These are phyloP conservation scores for Lolium rigidum DNA, from an alignment of 176 grass and related monocot species.

Conservation along the genomic window DNA sequence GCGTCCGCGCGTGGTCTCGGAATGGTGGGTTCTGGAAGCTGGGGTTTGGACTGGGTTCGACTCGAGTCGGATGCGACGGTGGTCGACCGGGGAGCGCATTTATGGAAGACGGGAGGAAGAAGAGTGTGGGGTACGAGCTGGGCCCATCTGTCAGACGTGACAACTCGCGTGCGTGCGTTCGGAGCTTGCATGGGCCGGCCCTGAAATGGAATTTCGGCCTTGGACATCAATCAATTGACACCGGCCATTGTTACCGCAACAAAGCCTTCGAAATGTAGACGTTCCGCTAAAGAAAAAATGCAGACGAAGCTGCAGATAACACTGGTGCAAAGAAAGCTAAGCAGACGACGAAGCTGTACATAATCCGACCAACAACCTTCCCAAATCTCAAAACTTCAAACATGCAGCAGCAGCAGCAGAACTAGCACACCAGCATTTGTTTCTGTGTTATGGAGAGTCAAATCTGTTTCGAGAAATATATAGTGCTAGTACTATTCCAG, in stretches of 20 bases:
- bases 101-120: too few relatives aligned
- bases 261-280: too few relatives aligned
- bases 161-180: too few relatives aligned
- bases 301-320: too few relatives aligned
- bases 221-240: too few relatives aligned
- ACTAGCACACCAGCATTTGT: not conserved
- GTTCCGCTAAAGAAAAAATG: too few relatives aligned
- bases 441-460: conserved; percentile 35
- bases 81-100: too few relatives aligned
- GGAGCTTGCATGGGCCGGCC: not conserved
- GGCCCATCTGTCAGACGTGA: not conserved
- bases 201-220: too few relatives aligned
- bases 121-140: not conserved
- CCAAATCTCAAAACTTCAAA: conserved; percentile 20
- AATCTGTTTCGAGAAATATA: conserved; percentile 19
- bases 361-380: conserved; percentile 13
- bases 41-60: not conserved
- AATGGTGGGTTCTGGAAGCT: not conserved
- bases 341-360: not conserved
- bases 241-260: too few relatives aligned
- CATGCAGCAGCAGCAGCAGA: not conserved
- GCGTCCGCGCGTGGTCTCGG: conserved; percentile 13
- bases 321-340: not conserved
- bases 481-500: conserved; percentile 25
- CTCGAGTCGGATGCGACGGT: not conserved